A percentile compares a stretch with the other conserved stretches of the same genome.
Evolutionary conservation across 2,329 filamentous ascomycete species (phyloP).

Genomic region (Fusarium zealandicum): DNA sequence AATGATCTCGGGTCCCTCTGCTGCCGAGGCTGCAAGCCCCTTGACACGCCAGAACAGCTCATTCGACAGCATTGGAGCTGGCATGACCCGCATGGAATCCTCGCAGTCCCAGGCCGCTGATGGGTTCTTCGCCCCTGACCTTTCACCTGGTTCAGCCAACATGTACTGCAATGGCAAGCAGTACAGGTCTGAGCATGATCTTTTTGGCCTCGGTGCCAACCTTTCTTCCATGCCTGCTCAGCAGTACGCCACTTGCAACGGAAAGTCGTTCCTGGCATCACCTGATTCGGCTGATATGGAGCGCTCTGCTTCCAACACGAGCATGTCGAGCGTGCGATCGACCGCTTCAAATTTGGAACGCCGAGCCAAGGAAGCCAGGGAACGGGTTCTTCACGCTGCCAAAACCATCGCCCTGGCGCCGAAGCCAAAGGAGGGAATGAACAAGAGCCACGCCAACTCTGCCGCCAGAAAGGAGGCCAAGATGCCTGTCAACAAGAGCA

Average conservation of each 20-base stretch:
- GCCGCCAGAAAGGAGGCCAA: constrained; percentile 51
- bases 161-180: constrained; percentile 41
- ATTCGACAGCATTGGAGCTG: constrained; percentile 42
- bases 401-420: constrained; percentile 52
- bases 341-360: constrained; percentile 52
- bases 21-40: constrained; percentile 48
- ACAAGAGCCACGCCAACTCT: constrained; percentile 6
- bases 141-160: constrained; percentile 26
- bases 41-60: constrained; percentile 55
- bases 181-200: constrained; percentile 41
- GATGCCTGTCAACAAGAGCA: constrained; percentile 51
- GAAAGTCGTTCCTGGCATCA: constrained; percentile 41
- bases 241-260: constrained; percentile 43
- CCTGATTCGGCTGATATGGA: constrained; percentile 52
- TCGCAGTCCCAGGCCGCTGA: constrained; percentile 46
- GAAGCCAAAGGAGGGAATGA: constrained; percentile 47
- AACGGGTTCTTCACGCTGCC: constrained; percentile 55
- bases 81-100: constrained; percentile 51
- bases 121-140: constrained; percentile 24
- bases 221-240: constrained; percentile 34
- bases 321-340: constrained; percentile 53
- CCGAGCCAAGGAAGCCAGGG: constrained; percentile 57
- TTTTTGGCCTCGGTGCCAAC: constrained; percentile 52
- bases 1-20: constrained; percentile 52
- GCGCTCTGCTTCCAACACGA: constrained; percentile 56